Evolutionary conservation across 805 yeast genomes (phyloP), one percentile per base, ranked within the genome.

Genomic region (Sugiyamaella valdiviana): DNA sequence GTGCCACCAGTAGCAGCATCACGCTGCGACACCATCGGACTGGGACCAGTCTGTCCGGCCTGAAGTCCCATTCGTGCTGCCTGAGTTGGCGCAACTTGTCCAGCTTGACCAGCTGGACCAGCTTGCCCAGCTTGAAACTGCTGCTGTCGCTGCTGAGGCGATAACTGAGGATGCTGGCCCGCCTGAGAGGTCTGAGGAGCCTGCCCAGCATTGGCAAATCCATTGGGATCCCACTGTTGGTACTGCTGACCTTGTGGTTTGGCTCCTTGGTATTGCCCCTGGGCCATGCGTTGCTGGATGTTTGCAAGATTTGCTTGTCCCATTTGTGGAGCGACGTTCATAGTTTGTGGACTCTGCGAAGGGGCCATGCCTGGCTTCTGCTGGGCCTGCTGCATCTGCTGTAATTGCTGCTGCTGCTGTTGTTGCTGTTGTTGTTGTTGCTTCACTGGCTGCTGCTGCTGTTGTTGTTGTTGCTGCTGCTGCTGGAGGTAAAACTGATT

Each of bases 371-470:
- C 55, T 26, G 39, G 58, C 44, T 43, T 46, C 50, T 52, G 53
- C 40, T 50, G 44, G 16, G n/a, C n/a, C n/a, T n/a, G n/a, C n/a
- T n/a, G n/a, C n/a, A n/a, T n/a, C n/a, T 46, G 57, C 26, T 51
- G 55, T 17, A 45, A 59, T 15, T 55, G 57, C 42, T 52, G 57
- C 46, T 52, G 57, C 43, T 45, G 61, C 39, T 51, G 57, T 21
- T 53, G 59, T 38, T 46, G 54, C 39, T 52, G 60, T 20, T 38
- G 53, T 37, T 51, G 54, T 6, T 42, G 56, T 39, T 58, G 62
- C 26, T 23, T 23, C 37, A 42, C 47, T 50, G 38, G n/a, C 39
- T 50, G 51, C 39, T 42, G 51, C 3, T 23, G 37, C 35, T 36
- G 51, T 15, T 45, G 46, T 17, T 22, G 41, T 35, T 48, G 56